Percentiles rank a stretch among this genome's conserved stretches.
phyloP scores from a whole-genome alignment of 176 grass and related monocot genomes.

The Bolboschoenus planiculmis region DNA sequence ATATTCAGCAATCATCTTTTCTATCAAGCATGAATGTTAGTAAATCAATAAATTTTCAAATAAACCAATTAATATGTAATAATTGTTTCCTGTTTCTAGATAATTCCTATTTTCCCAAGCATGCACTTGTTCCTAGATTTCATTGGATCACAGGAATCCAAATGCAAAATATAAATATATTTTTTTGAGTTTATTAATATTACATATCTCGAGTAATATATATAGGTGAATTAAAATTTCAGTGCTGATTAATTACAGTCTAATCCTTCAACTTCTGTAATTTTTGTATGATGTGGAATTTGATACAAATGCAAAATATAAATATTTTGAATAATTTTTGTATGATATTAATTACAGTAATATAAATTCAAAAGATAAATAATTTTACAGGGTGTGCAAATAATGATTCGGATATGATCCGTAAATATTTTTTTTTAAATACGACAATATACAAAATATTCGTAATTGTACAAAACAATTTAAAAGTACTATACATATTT shows the following conservation, averaged over 20 bases:
- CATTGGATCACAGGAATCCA: neutral
- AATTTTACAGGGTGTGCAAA: too few species aligned
- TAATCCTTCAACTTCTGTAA: neutral
- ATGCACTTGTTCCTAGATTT: neutral
- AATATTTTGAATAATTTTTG: too few species aligned
- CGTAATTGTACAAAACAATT: neutral
- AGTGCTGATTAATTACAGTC: neutral
- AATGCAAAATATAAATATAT: conserved; percentile 2
- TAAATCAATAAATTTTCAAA: neutral
- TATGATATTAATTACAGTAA: too few species aligned
- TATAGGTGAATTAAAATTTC: neutral
- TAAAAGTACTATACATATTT: neutral
- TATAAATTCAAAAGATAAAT: too few species aligned
- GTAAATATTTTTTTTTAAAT: too few species aligned
- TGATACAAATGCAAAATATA: too few species aligned
- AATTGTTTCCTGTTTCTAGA: neutral
- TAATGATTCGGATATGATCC: too few species aligned
- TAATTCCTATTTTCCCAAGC: neutral
- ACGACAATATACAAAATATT: neutral
- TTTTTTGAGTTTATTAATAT: neutral
- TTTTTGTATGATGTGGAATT: neutral
- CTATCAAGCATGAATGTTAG: conserved; percentile 1
- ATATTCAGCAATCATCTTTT: neutral
- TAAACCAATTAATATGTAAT: neutral
- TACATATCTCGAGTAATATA: neutral